These are phyloP conservation scores for Yamadazyma triangularis DNA, from an alignment of 1,139 yeast species.

Conservation along the genomic window DNA sequence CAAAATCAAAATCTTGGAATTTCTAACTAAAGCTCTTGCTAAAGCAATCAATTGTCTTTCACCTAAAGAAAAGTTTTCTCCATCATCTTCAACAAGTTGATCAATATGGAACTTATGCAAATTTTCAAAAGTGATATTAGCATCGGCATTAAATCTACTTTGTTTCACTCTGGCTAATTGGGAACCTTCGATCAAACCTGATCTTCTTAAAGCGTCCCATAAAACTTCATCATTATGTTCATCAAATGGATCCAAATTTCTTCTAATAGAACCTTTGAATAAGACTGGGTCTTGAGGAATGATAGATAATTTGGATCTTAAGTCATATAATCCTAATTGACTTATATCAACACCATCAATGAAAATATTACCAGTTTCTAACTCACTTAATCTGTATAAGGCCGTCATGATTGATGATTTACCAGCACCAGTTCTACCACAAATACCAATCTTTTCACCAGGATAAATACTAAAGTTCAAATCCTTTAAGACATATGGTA, in stretches of 20 bases:
- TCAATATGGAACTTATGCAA: constrained; percentile 29
- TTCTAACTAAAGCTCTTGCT: constrained; percentile 38
- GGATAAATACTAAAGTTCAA: constrained; percentile 76
- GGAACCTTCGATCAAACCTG: constrained; percentile 50
- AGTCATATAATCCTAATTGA: constrained; percentile 48
- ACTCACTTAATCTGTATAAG: constrained; percentile 82
- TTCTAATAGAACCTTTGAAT: constrained; percentile 61
- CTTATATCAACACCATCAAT: constrained; percentile 88
- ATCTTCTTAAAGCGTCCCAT: constrained; percentile 52
- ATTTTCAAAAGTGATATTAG: constrained; percentile 35
- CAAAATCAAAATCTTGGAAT: constrained; percentile 32
- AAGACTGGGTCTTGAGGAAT: constrained; percentile 80
- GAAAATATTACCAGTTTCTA: constrained; percentile 70
- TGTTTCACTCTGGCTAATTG: constrained; percentile 39
- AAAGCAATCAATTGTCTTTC: constrained; percentile 40
- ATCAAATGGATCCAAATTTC: constrained; percentile 65
- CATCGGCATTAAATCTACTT: constrained; percentile 7
- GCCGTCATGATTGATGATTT: constrained; percentile 95
- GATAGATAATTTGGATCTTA: constrained; percentile 60
- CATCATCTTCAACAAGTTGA: constrained; percentile 37
- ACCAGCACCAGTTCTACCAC: constrained; percentile 98
- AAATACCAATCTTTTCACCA: constrained; percentile 84
- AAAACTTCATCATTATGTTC: constrained; percentile 47
- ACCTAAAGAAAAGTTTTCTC: constrained; percentile 36
- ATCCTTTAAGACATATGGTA: constrained; percentile 85